Evolutionary conservation across 148 eudicot species (phyloP).

Genomic region (Arctostaphylos glauca): DNA sequence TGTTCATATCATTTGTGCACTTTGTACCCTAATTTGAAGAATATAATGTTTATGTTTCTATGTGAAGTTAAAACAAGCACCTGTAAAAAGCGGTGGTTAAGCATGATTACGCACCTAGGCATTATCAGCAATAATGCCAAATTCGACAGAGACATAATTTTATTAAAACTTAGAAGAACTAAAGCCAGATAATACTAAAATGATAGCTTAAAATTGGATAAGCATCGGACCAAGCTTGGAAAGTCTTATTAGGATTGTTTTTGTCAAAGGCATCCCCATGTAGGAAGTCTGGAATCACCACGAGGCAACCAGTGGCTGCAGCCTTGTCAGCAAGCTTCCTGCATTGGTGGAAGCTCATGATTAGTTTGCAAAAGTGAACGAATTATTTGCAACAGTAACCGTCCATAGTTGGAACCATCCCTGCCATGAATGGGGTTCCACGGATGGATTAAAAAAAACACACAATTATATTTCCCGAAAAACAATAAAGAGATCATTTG

Average conservation of each 20-base stretch:
- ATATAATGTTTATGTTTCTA: neutral
- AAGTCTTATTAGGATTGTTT: slow-evolving; percentile 1
- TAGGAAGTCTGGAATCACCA: slow-evolving; percentile 66
- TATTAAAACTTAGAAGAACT: neutral
- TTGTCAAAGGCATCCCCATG: slow-evolving; percentile 49
- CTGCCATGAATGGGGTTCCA: neutral
- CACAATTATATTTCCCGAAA: neutral
- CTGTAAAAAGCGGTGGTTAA: too few species aligned
- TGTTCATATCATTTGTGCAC: neutral
- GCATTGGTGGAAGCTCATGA: neutral
- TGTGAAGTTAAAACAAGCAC: neutral
- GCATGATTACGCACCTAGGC: neutral
- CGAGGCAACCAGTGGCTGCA: slow-evolving; percentile 60
- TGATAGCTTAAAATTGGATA: neutral
- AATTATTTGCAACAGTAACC: neutral
- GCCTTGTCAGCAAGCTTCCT: slow-evolving; percentile 75
- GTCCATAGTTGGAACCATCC: neutral
- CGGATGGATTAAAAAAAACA: neutral
- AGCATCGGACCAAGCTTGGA: slow-evolving; percentile 2
- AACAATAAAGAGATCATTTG: neutral
- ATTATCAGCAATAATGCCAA: neutral
- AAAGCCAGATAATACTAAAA: neutral
- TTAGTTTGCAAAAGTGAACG: neutral
- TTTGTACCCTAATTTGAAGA: neutral
- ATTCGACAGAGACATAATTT: too few species aligned